Conservation (phyloP, 225 moss, liverwort and hornwort species). For the Asterella californica region DNA sequence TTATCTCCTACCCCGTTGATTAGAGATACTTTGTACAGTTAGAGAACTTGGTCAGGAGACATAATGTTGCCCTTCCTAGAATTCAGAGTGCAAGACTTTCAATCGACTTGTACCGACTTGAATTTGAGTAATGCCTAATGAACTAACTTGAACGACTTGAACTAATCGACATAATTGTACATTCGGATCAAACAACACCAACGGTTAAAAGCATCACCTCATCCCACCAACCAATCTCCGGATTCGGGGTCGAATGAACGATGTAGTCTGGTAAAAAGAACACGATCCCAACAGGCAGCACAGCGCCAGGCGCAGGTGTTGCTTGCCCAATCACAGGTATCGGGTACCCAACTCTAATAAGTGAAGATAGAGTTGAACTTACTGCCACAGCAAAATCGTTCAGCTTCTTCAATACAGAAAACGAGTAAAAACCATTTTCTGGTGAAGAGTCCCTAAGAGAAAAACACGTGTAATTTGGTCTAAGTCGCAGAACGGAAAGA, state of each 20-base stretch:
- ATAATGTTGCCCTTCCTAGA: neutral
- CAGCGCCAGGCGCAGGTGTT: constrained; percentile 58
- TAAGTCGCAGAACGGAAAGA: neutral
- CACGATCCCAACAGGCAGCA: constrained; percentile 30
- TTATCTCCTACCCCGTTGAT: neutral
- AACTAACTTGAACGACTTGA: no score
- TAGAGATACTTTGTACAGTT: neutral
- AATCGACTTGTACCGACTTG: neutral
- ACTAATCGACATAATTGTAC: neutral
- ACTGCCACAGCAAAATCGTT: constrained; percentile 29
- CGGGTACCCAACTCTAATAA: constrained; percentile 76
- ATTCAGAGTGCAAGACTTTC: neutral
- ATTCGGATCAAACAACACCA: neutral
- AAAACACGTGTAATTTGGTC: neutral
- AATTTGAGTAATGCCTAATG: no score
- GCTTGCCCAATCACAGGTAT: constrained; percentile 83
- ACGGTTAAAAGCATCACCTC: constrained; percentile 33
- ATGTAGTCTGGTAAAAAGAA: constrained; percentile 61
- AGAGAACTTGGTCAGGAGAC: neutral
- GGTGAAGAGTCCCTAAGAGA: neutral
- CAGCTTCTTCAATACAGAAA: neutral
- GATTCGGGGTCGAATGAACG: constrained; percentile 62
- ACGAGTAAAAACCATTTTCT: neutral
- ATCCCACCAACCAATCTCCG: constrained; percentile 98
- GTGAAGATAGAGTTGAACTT: constrained; percentile 37